Evolutionary conservation across 306 rosid species (phyloP).

Genomic region (Pyrus betulifolia): DNA sequence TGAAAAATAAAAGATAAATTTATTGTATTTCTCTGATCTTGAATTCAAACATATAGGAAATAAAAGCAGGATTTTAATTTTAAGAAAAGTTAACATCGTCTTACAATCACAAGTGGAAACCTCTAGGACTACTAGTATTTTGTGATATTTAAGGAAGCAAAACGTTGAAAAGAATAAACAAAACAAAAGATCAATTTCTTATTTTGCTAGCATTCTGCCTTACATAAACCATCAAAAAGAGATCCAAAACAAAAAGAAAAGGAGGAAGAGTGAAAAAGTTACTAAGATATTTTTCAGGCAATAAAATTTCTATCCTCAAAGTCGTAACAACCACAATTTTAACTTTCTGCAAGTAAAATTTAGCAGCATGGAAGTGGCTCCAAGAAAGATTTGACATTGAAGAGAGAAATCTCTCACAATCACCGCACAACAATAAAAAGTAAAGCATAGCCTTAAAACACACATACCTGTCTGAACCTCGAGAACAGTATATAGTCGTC

Average conservation of each 20-base stretch:
- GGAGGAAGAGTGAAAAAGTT: neutral
- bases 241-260: neutral
- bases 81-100: neutral
- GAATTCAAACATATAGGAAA: neutral
- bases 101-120: neutral
- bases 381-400: neutral
- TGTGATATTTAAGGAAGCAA: neutral
- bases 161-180: neutral
- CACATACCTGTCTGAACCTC: slow-evolving; percentile 86
- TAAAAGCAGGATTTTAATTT: neutral
- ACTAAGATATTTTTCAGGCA: neutral
- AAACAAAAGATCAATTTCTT: neutral
- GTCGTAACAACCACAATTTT: neutral
- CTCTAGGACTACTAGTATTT: neutral
- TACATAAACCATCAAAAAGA: neutral
- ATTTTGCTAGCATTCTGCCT: neutral
- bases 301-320: neutral
- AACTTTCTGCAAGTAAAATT: slow-evolving; percentile 12
- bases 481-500: slow-evolving; percentile 68
- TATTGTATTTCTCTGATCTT: neutral
- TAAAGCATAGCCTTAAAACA: slow-evolving; percentile 10
- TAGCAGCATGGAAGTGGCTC: slow-evolving; percentile 34
- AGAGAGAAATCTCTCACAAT: slow-evolving; percentile 1
- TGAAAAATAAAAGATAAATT: neutral
- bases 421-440: slow-evolving; percentile 5